These are phyloP conservation scores for Volutella citrinella DNA, from an alignment of 2,329 filamentous ascomycete species.

Conservation along the genomic window DNA sequence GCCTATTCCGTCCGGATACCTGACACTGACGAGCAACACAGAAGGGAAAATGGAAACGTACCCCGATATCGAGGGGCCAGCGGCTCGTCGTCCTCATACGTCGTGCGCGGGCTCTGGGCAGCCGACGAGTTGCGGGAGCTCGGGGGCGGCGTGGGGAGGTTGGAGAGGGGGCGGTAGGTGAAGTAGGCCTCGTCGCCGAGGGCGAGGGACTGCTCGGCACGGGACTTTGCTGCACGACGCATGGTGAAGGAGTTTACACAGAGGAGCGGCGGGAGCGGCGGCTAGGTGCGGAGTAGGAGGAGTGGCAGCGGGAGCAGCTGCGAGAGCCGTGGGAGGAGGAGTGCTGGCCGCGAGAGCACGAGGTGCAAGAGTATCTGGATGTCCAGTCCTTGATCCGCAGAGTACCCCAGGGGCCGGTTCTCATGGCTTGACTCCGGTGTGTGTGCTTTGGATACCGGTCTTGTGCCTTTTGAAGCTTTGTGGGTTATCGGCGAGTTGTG, in stretches of 20 bases:
- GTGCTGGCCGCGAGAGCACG: too few relatives aligned
- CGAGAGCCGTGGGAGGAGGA: too few relatives aligned
- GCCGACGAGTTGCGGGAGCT: constrained; percentile 46
- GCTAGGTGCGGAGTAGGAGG: too few relatives aligned
- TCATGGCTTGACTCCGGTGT: constrained; percentile 21
- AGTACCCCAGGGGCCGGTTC: constrained; percentile 14
- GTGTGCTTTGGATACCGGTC: constrained; percentile 10
- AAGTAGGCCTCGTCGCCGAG: constrained; percentile 47
- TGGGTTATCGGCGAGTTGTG: too few relatives aligned
- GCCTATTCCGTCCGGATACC: too few relatives aligned
- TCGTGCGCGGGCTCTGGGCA: constrained; percentile 40
- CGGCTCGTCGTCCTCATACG: constrained; percentile 43
- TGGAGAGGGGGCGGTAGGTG: constrained; percentile 65
- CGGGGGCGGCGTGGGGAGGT: constrained; percentile 64
- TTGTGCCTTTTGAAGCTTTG: neutral
- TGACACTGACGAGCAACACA: too few relatives aligned
- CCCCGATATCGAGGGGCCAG: constrained; percentile 38
- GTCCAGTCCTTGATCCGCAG: constrained; percentile 20
- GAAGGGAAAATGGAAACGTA: too few relatives aligned
- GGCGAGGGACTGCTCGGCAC: constrained; percentile 13
- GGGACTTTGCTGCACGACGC: constrained; percentile 21
- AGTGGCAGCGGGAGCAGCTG: neutral
- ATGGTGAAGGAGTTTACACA: too few relatives aligned
- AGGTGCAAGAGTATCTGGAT: constrained; percentile 14
- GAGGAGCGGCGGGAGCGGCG: too few relatives aligned